Evolutionary conservation across 805 yeast genomes (phyloP).

Genomic region (Saccharomyces jurei): DNA sequence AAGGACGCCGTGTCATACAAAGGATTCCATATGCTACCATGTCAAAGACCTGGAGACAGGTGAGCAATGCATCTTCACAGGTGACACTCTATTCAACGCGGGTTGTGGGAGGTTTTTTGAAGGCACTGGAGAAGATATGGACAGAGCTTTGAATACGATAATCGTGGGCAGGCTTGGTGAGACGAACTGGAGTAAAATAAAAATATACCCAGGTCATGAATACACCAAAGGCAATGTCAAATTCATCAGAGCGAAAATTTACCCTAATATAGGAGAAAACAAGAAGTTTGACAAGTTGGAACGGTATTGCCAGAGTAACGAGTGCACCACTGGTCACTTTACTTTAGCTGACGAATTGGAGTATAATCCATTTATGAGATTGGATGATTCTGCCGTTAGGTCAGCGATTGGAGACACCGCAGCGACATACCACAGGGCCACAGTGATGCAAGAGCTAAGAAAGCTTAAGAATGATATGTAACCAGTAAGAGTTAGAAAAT

Average conservation of each 20-base stretch:
- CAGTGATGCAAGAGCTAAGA: slow-evolving; percentile 67
- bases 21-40: slow-evolving; percentile 86
- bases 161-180: slow-evolving; percentile 53
- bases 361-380: slow-evolving; percentile 86
- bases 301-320: slow-evolving; percentile 44
- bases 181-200: slow-evolving; percentile 36
- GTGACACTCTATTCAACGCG: slow-evolving; percentile 87
- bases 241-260: slow-evolving; percentile 62
- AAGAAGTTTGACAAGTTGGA: slow-evolving; percentile 48
- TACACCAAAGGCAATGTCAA: slow-evolving; percentile 76
- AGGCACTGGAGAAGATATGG: slow-evolving; percentile 80
- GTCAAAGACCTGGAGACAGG: slow-evolving; percentile 54
- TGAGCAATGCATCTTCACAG: slow-evolving; percentile 78
- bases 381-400: slow-evolving; percentile 55
- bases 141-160: slow-evolving; percentile 49
- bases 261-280: slow-evolving; percentile 33
- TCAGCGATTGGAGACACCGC: slow-evolving; percentile 47
- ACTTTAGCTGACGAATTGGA: slow-evolving; percentile 75
- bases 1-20: slow-evolving; percentile 97
- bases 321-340: slow-evolving; percentile 75
- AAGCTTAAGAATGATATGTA: slow-evolving; percentile 61
- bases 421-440: slow-evolving; percentile 30
- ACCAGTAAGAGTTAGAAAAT: background rate
- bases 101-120: slow-evolving; percentile 98
- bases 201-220: slow-evolving; percentile 91